These are phyloP conservation scores for Collybia mongolica DNA, from an alignment of 768 basidiomycete species.

Conservation along the genomic window DNA sequence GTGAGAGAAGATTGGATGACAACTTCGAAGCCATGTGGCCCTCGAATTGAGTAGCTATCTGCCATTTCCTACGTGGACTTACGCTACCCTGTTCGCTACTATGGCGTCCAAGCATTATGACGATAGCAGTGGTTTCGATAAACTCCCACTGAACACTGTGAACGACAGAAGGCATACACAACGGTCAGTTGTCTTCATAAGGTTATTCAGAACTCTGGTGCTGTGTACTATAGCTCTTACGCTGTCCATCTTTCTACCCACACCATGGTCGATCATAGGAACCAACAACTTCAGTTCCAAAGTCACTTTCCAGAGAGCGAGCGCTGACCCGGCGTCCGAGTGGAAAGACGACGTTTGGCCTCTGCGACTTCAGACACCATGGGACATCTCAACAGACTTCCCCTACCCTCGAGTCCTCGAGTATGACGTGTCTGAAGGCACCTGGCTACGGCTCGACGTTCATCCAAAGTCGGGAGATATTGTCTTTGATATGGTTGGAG, in stretches of 20 bases:
- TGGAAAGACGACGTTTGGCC: constrained; percentile 62
- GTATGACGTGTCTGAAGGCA: constrained; percentile 72
- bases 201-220: constrained; percentile 18
- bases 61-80: not conserved
- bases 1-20: too few species aligned
- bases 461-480: constrained; percentile 70
- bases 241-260: constrained; percentile 31
- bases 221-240: constrained; percentile 30
- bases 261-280: constrained; percentile 29
- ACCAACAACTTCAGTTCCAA: constrained; percentile 12
- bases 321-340: constrained; percentile 31
- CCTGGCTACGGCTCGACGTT: constrained; percentile 75
- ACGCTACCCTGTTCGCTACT: not conserved
- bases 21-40: constrained; percentile 7
- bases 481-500: constrained; percentile 74
- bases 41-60: not conserved
- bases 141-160: constrained; percentile 6
- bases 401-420: constrained; percentile 63
- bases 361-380: constrained; percentile 53
- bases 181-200: constrained; percentile 10
- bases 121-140: not conserved
- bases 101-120: constrained; percentile 12
- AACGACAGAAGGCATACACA: constrained; percentile 1
- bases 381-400: constrained; percentile 80
- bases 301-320: constrained; percentile 14